Conservation (phyloP, 1,284 basidiomycete genomes). For the Leccinum huronense region DNA sequence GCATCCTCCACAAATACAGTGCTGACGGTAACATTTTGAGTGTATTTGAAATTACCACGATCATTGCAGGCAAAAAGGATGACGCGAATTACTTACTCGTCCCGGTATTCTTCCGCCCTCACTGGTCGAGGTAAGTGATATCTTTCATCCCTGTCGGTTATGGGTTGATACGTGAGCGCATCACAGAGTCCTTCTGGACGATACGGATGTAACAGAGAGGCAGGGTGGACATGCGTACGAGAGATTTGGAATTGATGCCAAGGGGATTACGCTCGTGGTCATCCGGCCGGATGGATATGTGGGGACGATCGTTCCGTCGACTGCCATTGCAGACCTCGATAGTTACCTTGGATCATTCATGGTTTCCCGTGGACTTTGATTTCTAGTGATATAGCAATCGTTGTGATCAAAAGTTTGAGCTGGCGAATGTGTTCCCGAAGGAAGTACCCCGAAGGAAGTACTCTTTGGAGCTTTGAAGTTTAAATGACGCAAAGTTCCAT, state of each 20-base stretch:
- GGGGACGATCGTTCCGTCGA: slow-evolving; percentile 12
- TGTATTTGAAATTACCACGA: slow-evolving; percentile 55
- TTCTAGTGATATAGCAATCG: neutral
- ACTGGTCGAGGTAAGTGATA: slow-evolving; percentile 57
- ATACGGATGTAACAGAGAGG: neutral
- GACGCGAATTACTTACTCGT: slow-evolving; percentile 49
- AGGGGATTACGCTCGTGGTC: slow-evolving; percentile 3
- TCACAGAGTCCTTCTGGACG: slow-evolving; percentile 16
- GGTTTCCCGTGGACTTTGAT: neutral
- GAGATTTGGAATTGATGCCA: neutral
- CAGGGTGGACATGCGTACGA: slow-evolving; percentile 2
- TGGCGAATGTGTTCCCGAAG: neutral
- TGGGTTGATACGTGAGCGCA: neutral
- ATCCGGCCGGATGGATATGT: slow-evolving; percentile 20
- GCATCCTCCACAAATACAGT: slow-evolving; percentile 40
- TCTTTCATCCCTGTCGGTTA: neutral
- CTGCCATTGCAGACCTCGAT: slow-evolving; percentile 1
- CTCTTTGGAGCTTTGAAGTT: too few relatives aligned
- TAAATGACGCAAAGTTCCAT: too few relatives aligned
- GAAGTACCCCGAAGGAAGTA: too few relatives aligned
- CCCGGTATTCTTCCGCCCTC: slow-evolving; percentile 51
- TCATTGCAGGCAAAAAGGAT: slow-evolving; percentile 48
- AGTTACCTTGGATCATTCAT: slow-evolving; percentile 5
- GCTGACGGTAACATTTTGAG: slow-evolving; percentile 25
- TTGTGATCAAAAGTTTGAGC: too few relatives aligned